Percentiles rank a stretch among this genome's conserved stretches.
Evolutionary conservation across 2,329 filamentous ascomycete genomes (phyloP).

Genomic region (Tolypocladium ophioglossoides): DNA sequence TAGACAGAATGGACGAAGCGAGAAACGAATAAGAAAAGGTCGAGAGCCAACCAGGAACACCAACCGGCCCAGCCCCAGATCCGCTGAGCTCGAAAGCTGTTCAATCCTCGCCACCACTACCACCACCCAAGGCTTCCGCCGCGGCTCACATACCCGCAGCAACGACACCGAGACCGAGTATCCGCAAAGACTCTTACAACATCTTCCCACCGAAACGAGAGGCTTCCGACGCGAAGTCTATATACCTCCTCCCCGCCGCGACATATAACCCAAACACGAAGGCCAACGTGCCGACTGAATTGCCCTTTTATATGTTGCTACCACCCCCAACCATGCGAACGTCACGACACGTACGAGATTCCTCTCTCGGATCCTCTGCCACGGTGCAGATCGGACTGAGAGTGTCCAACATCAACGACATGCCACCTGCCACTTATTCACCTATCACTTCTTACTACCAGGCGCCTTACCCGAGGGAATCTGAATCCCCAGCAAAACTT

Average conservation of each 20-base stretch:
- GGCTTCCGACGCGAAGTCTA: constrained; percentile 12
- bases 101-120: neutral
- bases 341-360: constrained; percentile 41
- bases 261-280: constrained; percentile 4
- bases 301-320: constrained; percentile 10
- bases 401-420: constrained; percentile 48
- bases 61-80: neutral
- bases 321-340: constrained; percentile 34
- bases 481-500: neutral
- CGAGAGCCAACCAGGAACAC: neutral
- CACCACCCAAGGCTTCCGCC: neutral
- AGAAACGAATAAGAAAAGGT: neutral
- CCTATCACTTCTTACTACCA: constrained; percentile 12
- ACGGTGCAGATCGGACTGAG: constrained; percentile 64
- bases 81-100: neutral
- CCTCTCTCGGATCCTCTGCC: constrained; percentile 53
- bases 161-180: neutral
- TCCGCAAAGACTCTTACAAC: neutral
- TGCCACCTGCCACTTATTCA: constrained; percentile 22
- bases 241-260: constrained; percentile 27
- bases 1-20: neutral
- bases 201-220: constrained; percentile 9
- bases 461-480: neutral
- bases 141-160: neutral
- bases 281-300: neutral